Base-by-base conservation (phyloP, 164 flowering plant genomes). In the Liquidambar formosana region DNA sequence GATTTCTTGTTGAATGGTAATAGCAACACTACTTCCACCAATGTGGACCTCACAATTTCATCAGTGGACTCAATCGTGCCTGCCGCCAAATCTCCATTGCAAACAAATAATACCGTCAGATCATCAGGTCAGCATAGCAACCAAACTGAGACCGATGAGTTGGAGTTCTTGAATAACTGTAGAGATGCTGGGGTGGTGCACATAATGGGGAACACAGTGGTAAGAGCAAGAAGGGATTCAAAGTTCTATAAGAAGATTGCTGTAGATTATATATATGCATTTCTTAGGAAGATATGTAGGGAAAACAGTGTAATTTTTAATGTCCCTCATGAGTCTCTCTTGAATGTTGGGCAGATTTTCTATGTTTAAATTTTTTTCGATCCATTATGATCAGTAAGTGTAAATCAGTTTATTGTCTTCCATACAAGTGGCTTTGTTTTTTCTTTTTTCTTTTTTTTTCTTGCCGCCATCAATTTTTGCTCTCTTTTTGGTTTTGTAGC, bases 181-280 rank as follows among this genome's bases (percentile, higher is more conserved):
- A 91, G 89, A 72, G 94, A 88, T 78, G 93, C 93, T 0, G 99
- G 99, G 57, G 97, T 95, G 69, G 99, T 93, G 62, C 97, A 95
- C 67, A 91, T 95, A 46, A 64, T 93, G 25, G 99, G 99, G 63
- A 95, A 95, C 72, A 89, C 97, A 1, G 81, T 91, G 27, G 88
- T 95, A 61, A 87, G 82, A 56, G 97, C 99, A 0, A 83, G 90
- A 43, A 80, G 97, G 73, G 89, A 84, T 16, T 81, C 99, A 0
- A 72, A 67, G 59, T 76, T 95, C 51, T 67, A 82, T 49, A 93
- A 93, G 78, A 93, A 76, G 82, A 81, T 95, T 18, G 89, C 94
- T 2, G 78, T 95, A 8, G 92, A 95, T 80, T 93, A 93, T 72
- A 70, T 93, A 23, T 95, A 95, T 73, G 97, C 98, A 10, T 91